Conservation (phyloP, 1,284 basidiomycete species). For the Sanghuangporus weigelae region DNA sequence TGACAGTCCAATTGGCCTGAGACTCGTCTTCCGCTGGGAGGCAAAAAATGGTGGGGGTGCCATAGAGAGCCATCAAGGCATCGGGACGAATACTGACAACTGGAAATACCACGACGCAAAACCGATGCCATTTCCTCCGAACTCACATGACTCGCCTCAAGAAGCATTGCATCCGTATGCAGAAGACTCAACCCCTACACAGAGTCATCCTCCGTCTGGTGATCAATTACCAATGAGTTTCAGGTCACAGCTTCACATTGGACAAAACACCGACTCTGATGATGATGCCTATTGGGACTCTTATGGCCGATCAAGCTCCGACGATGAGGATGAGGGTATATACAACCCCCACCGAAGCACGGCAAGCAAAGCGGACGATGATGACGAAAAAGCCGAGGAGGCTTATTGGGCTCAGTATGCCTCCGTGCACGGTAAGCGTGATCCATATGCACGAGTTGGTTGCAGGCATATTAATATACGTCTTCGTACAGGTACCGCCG, state of each 20-base stretch:
- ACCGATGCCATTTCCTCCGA: slow-evolving; percentile 68
- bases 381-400: slow-evolving; percentile 46
- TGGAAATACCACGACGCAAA: slow-evolving; percentile 71
- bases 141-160: slow-evolving; percentile 38
- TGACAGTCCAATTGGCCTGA: slow-evolving; percentile 33
- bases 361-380: slow-evolving; percentile 19
- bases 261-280: slow-evolving; percentile 16
- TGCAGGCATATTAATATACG: background rate
- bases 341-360: slow-evolving; percentile 19
- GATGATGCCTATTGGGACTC: slow-evolving; percentile 64
- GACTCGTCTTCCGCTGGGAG: slow-evolving; percentile 68
- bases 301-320: slow-evolving; percentile 37
- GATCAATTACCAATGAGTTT: background rate
- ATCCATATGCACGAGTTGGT: background rate
- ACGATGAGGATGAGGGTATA: slow-evolving; percentile 22
- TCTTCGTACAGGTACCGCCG: slow-evolving; percentile 31
- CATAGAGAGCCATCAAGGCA: slow-evolving; percentile 1
- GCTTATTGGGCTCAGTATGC: slow-evolving; percentile 73
- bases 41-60: slow-evolving; percentile 21
- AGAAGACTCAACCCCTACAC: background rate
- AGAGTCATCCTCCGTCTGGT: background rate
- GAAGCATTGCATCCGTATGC: slow-evolving; percentile 26
- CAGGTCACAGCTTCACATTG: background rate
- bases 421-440: slow-evolving; percentile 53
- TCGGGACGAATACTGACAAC: slow-evolving; percentile 6